Evolutionary conservation across 2,329 filamentous ascomycete genomes (phyloP), one percentile per base, ranked within the genome.

Genomic region (Arthroderma sp.): DNA sequence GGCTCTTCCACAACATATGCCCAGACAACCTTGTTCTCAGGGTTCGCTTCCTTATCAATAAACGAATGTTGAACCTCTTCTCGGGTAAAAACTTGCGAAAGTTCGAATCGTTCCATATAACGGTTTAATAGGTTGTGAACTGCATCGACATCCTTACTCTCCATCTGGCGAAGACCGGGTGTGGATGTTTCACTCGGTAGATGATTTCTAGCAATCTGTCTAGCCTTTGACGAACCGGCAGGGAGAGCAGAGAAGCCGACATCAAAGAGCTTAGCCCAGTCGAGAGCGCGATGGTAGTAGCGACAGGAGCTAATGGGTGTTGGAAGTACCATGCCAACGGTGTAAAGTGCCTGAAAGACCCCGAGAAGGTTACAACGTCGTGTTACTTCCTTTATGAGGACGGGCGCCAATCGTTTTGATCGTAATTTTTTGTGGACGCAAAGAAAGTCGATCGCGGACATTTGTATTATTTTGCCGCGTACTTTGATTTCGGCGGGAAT

Each of bases 361-460:
- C 81, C 84, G 51, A 83, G 73, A 40, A 87, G 67, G 64, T 96
- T 93, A 71, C 86, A 94, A 51, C 87, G 77, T 40, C 91, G 82
- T 4, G 91, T 98, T 55, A 98, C 86, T 63, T 98, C 91, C 65
- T 95, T 95, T 71, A 98, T 98, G 43, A 98, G 77, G 1, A 96
- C 83, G 0, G 91, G 91, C 0, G 91, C 81, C 37, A 98, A 78
- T 44, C 91, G 81, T 71, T 96, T 95, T 47, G 84, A 80, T 42
- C 91, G 85, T 30, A 98, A 78, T 68, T 96, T 96, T 73, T 96
- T 96, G 73, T 98, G 91, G 45, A 98, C 82, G 59, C 88, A 94
- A 53, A 98, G 80, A 67, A 96, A 98, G 71, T 98, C 98, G 67
- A 98, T 91, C 64, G 98, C 91, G 40, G 85, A 87, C 53, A 84